Evolutionary conservation across 2,329 filamentous ascomycete species (phyloP), one percentile per base, ranked within the genome.

Genomic region (Apiospora malaysiana): DNA sequence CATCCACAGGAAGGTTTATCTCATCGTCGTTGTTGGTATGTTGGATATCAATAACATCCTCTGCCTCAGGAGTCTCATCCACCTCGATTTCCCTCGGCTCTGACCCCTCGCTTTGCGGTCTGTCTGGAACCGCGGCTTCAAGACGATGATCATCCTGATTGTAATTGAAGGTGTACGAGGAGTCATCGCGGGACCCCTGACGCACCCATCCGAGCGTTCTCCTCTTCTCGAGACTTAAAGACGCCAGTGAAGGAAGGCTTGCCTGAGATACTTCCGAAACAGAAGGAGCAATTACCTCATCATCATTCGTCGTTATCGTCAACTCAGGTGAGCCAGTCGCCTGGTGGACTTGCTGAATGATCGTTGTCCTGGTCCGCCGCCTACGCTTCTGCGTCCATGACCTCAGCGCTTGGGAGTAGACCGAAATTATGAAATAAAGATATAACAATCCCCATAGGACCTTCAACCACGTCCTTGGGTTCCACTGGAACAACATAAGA

Each of bases 151-250:
- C 32, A 40, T 63, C 56, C 27, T 63, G 56, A 5, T 27, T 21
- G 18, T 63, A 63, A 14, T 63, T 32, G 9, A 63, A 63, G 21
- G 32, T 40, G 12, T 40, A 63, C 16, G 5, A 40, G 16, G 56
- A 63, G 56, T 63, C 56, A 21, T 63, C 56, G 56, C 40, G 56
- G 32, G 56, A 63, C 32, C 56, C 56, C 27, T 12, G 56, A n/a
- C 27, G 51, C 51, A 37, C 51, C 51, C 51, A 59, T 16, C 37
- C 51, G 8, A 59, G 27, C 27, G 51, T 59, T 37, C 51, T 37
- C 51, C 27, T 59, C 51, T 59, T 25, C 6, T 59, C 51, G 51
- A 16, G 8, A 21, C 32, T 40, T 8, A 63, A 63, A 40, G 56
- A 18, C 27, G 27, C 21, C 51, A 16, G 27, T 21, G 27, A 16